Percentiles rank a stretch among this genome's conserved stretches.
These are phyloP conservation scores for Alternaria tenuissima DNA, from an alignment of 2,329 filamentous ascomycete species.

Conservation along the genomic window DNA sequence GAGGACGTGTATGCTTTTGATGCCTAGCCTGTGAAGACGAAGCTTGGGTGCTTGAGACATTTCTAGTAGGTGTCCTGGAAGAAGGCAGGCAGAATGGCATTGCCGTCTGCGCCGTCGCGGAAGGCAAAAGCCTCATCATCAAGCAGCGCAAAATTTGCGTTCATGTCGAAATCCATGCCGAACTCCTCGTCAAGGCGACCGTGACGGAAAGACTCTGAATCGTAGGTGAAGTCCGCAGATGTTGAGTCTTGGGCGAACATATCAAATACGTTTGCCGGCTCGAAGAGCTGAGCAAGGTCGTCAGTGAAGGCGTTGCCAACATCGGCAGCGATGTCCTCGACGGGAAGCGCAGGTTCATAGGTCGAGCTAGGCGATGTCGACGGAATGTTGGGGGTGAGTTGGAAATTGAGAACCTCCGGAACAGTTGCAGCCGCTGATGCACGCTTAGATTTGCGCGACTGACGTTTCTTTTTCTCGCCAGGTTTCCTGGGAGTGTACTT, in stretches of 20 bases:
- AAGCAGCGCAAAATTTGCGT: not conserved
- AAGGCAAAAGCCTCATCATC: slow-evolving; percentile 16
- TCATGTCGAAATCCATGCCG: not conserved
- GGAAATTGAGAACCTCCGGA: not conserved
- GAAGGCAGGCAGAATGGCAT: slow-evolving; percentile 31
- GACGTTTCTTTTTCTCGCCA: not conserved
- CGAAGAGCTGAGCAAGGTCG: not conserved
- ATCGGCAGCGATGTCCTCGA: not conserved
- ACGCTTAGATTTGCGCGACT: not conserved
- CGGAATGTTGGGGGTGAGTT: not conserved
- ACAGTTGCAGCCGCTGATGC: not conserved
- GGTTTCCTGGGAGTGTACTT: not conserved
- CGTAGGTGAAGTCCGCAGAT: not conserved
- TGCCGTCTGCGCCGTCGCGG: slow-evolving; percentile 26
- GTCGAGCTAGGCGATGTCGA: not conserved
- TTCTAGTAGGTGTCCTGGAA: not conserved
- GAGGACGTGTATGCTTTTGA: not conserved
- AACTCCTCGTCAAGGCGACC: not conserved
- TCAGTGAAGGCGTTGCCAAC: not conserved
- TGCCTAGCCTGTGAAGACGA: not conserved
- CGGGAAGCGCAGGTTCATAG: not conserved
- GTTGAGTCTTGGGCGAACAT: not conserved
- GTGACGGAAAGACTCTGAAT: not conserved
- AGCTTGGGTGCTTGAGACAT: not conserved
- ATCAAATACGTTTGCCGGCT: not conserved